Base-by-base conservation (phyloP, 352 stramenopile genomes). In the Phytophthora hibernalis region DNA sequence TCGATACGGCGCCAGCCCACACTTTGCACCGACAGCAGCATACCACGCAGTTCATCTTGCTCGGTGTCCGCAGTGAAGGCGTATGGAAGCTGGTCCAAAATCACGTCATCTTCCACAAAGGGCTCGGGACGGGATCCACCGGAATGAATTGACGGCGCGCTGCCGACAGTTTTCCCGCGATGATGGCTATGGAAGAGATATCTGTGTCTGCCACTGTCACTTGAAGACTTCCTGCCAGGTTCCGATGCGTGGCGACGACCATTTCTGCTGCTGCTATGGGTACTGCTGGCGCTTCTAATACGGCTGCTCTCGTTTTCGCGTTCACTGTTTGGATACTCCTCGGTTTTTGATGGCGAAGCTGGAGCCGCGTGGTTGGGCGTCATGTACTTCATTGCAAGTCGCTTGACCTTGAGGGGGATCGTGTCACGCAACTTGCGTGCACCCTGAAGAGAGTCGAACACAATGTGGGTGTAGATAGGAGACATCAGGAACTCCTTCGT, bases 11-110 rank as follows among this genome's bases (percentile, higher is more conserved):
- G 76, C 83, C 84, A 95, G 12, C 82, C 80, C 8, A 93, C 66
- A 61, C 79, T 89, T 64, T 95, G 86, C 45, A 95, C 63, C 2
- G 79, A 84, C 26, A 95, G 49, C 44, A 95, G 70, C 84, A 95
- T 93, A 20, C 79, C 80, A 40, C 86, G 84, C 30, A 95, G 75
- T 21, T 79, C 67, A 62, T 95, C 86, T 53, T 84, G 70, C 54
- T 82, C 65, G 7, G 64, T 38, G 47, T 93, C 86, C n/a, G 80
- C 81, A 24, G 69, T 74, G 49, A 90, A 95, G n/a, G 83, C 78
- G 33, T 87, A 75, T 28, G 83, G 75, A 18, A 87, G 63, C 53
- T 83, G 82, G 61, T 95, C 86, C 24, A 95, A 43, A n/a, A 93
- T 58, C 30, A 92, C 58, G 20, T 84, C 61, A 35, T 70, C 70